A percentile compares a stretch with the other conserved stretches of the same genome.
Evolutionary conservation across 106 monocot genomes (phyloP).

Genomic region (Acorus gramineus): DNA sequence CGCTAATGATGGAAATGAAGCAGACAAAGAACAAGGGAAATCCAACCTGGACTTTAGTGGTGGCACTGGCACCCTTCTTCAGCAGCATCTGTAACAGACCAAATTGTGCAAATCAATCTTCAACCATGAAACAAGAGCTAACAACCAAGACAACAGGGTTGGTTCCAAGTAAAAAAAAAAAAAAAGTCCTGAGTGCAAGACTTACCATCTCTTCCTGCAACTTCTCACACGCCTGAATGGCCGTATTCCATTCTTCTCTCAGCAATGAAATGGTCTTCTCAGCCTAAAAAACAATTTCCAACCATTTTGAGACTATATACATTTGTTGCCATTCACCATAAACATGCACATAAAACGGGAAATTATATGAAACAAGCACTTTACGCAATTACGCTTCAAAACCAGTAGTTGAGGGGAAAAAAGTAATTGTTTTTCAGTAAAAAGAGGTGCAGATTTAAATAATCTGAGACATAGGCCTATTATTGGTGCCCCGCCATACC

Average conservation of each 20-base stretch:
- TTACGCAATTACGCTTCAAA: too few relatives aligned
- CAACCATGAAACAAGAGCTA: neutral
- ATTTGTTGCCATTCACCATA: neutral
- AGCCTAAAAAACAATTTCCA: conserved; percentile 17
- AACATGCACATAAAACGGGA: neutral
- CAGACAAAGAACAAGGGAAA: conserved; percentile 67
- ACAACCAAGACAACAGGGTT: neutral
- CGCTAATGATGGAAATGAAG: conserved; percentile 43
- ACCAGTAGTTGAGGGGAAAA: too few relatives aligned
- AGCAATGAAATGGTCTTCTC: conserved; percentile 17
- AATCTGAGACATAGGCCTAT: too few relatives aligned
- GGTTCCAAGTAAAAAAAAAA: neutral
- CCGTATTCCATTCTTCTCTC: conserved; percentile 25
- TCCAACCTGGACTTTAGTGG: conserved; percentile 33
- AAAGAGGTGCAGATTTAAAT: too few relatives aligned
- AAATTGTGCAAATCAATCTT: neutral
- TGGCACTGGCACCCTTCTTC: conserved; percentile 16
- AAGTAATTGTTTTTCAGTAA: too few relatives aligned
- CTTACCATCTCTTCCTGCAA: conserved; percentile 32
- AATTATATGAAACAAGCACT: neutral
- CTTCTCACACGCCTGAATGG: conserved; percentile 20
- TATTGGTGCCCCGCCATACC: too few relatives aligned
- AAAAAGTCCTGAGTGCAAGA: neutral
- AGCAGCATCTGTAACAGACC: conserved; percentile 22
- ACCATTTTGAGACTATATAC: neutral